These are phyloP conservation scores for Tolypocladium cylindrosporum DNA, from an alignment of 2,329 filamentous ascomycete species.

Conservation along the genomic window DNA sequence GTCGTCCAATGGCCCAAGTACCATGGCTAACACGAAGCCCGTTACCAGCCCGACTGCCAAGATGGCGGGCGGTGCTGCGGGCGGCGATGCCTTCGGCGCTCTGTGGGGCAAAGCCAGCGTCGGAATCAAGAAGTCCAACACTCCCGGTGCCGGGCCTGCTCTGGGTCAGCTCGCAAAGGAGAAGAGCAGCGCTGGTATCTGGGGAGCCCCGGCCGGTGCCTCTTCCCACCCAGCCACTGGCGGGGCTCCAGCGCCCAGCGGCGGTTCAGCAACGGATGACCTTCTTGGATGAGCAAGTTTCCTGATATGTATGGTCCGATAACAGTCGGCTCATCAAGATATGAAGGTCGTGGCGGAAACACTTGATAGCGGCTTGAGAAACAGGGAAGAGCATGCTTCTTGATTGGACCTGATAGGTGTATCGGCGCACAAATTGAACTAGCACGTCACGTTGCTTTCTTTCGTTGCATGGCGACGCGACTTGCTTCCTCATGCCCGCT, in stretches of 20 bases:
- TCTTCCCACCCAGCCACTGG: constrained; percentile 18
- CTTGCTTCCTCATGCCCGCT: neutral
- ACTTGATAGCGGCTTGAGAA: neutral
- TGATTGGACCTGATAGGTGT: constrained; percentile 29
- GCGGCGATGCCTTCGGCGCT: constrained; percentile 81
- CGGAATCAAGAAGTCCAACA: constrained; percentile 63
- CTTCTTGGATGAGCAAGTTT: constrained; percentile 30
- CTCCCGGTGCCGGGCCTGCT: constrained; percentile 57
- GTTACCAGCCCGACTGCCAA: constrained; percentile 39
- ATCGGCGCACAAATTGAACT: constrained; percentile 29
- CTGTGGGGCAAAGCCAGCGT: constrained; percentile 70
- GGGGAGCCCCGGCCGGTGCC: constrained; percentile 59
- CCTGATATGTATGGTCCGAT: neutral
- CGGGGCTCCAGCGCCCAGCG: constrained; percentile 14
- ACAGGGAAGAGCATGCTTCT: constrained; percentile 13
- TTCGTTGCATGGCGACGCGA: constrained; percentile 1
- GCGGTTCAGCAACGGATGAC: constrained; percentile 34
- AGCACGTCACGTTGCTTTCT: constrained; percentile 15
- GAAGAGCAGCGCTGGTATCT: constrained; percentile 89
- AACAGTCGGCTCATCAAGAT: neutral
- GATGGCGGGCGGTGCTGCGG: constrained; percentile 41
- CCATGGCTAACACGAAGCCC: constrained; percentile 37
- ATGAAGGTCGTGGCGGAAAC: neutral
- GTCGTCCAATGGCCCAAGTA: constrained; percentile 23
- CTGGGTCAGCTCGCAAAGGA: constrained; percentile 96